Conservation (phyloP, 2,329 filamentous ascomycete species). For the Phialophora chinensis region DNA sequence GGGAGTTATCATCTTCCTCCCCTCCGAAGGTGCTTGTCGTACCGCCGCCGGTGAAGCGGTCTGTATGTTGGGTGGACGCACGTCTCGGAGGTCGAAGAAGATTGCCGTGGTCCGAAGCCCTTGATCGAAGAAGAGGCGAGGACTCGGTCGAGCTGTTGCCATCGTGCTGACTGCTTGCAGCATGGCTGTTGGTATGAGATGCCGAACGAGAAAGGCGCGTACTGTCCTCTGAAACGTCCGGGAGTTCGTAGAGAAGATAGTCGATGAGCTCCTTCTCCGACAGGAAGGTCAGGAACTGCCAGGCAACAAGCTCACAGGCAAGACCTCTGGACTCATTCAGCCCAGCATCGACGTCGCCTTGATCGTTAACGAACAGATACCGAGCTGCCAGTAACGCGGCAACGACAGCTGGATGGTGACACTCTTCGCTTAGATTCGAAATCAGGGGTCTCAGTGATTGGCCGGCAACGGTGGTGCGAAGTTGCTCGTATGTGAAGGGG, state of each 20-base stretch:
- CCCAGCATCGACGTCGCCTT: constrained; percentile 58
- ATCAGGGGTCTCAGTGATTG: constrained; percentile 49
- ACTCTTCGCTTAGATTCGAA: constrained; percentile 48
- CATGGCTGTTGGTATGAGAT: constrained; percentile 3
- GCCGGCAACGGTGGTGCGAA: constrained; percentile 48
- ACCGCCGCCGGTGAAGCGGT: constrained; percentile 9
- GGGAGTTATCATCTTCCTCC: constrained; percentile 18
- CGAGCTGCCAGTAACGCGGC: constrained; percentile 63
- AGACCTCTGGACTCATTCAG: constrained; percentile 62
- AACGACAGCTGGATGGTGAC: constrained; percentile 52
- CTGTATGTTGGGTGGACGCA: constrained; percentile 21
- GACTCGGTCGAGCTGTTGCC: constrained; percentile 38
- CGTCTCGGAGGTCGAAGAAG: constrained; percentile 30
- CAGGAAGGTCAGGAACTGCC: constrained; percentile 64
- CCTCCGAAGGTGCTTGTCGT: constrained; percentile 19
- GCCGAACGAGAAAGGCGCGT: constrained; percentile 26
- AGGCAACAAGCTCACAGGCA: constrained; percentile 67
- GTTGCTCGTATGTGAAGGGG: constrained; percentile 53
- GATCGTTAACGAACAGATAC: constrained; percentile 60
- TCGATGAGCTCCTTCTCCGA: constrained; percentile 64
- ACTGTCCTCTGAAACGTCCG: constrained; percentile 34
- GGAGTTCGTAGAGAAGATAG: constrained; percentile 61
- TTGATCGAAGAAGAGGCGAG: constrained; percentile 43
- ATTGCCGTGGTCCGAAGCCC: constrained; percentile 21
- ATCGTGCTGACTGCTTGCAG: background rate